Evolutionary conservation across 2,329 filamentous ascomycete species (phyloP), one percentile per base, ranked within the genome.

Genomic region (Fusarium temperatum): DNA sequence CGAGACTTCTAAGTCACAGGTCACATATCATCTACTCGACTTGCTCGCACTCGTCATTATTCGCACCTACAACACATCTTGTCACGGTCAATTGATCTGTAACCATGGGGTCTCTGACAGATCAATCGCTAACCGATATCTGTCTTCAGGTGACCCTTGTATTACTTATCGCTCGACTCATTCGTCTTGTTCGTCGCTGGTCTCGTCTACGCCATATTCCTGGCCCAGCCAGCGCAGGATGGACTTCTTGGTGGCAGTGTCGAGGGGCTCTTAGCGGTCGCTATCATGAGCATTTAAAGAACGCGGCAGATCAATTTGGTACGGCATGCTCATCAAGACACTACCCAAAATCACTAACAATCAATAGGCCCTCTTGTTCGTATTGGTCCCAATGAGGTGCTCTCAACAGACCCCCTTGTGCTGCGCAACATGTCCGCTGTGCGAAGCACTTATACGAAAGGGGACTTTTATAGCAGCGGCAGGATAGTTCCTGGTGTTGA

Each of bases 401-500:
- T 83, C 8, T 84, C 82, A 2, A 77, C 78, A 30, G 85, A 86
- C 59, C 82, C 83, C 0, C 81, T 80, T 3, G 73, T 84, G 30
- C 61, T 86, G 17, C 81, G 81, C 28, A 79, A 74, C 28, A 83
- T 85, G 76, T 81, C 79, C 12, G 78, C 77, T 2, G 83, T 82
- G 6, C 80, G 83, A 18, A 82, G 81, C 32, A 63, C 68, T 11
- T 86, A 85, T 65, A 78, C 70, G 5, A 81, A 83, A 3, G 81
- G 81, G 0, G 72, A 71, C 3, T 89, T 86, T 82, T 89, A 89
- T 74, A 80, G 84, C 64, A 85, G 83, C 9, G 82, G 87, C 63
- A 83, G 85, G 20, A 83, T 91, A 68, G 85, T 90, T 65, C 86
- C 87, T 0, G 83, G 86, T n/a, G 81, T 84, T 32, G 86, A 89